These are phyloP conservation scores for Simplicillium sp. DNA, from an alignment of 2,329 filamentous ascomycete species.

Conservation along the genomic window DNA sequence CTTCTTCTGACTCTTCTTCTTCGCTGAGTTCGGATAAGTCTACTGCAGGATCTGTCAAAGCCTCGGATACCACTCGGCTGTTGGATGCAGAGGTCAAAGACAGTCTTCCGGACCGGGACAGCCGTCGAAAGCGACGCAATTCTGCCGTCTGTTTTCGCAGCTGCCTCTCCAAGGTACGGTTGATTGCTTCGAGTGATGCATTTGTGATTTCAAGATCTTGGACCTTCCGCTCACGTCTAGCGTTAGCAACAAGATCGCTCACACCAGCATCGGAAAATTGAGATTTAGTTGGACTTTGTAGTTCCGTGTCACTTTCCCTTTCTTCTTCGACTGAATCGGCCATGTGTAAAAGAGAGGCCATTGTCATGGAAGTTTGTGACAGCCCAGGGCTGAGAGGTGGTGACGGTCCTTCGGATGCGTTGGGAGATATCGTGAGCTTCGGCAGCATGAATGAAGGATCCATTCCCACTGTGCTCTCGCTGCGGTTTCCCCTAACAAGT, in stretches of 20 bases:
- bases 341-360: slow-evolving; percentile 47
- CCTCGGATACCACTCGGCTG: slow-evolving; percentile 33
- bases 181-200: slow-evolving; percentile 89
- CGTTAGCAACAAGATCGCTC: slow-evolving; percentile 76
- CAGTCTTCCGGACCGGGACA: slow-evolving; percentile 72
- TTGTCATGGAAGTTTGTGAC: slow-evolving; percentile 28
- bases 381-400: slow-evolving; percentile 22
- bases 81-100: slow-evolving; percentile 45
- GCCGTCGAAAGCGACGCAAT: slow-evolving; percentile 72
- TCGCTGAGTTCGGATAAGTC: slow-evolving; percentile 43
- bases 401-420: slow-evolving; percentile 26
- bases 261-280: slow-evolving; percentile 49
- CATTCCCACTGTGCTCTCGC: slow-evolving; percentile 27
- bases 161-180: slow-evolving; percentile 83
- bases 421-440: slow-evolving; percentile 22
- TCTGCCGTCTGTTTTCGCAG: slow-evolving; percentile 86
- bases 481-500: slow-evolving; percentile 25
- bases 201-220: slow-evolving; percentile 96
- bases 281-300: slow-evolving; percentile 50
- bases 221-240: slow-evolving; percentile 85
- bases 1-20: slow-evolving; percentile 30
- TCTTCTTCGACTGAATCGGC: slow-evolving; percentile 38
- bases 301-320: slow-evolving; percentile 21
- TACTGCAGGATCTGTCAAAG: slow-evolving; percentile 29
- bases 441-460: slow-evolving; percentile 26